Evolutionary conservation across 2,329 filamentous ascomycete species (phyloP).

Genomic region (Aspergillus novofumigatus): DNA sequence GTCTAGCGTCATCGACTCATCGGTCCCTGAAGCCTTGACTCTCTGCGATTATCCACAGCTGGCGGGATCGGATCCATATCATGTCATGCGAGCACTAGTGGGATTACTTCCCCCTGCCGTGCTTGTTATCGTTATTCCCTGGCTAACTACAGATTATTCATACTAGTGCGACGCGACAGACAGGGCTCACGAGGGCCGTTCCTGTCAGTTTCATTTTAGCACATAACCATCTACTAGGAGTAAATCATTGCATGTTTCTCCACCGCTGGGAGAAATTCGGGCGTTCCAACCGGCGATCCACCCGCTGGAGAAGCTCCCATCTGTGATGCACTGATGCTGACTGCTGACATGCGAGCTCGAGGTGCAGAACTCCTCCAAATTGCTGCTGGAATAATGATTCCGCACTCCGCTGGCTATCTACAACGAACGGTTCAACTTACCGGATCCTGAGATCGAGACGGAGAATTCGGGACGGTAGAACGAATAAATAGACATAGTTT

Average conservation of each 20-base stretch:
- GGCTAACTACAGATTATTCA: too few species aligned
- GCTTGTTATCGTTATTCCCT: too few species aligned
- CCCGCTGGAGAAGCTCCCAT: background rate
- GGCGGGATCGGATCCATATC: too few species aligned
- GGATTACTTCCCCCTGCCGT: too few species aligned
- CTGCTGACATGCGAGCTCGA: background rate
- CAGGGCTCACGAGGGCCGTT: background rate
- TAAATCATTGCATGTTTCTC: background rate
- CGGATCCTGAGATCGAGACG: background rate
- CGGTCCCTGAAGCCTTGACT: background rate
- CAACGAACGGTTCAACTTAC: too few species aligned
- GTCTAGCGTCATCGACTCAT: background rate
- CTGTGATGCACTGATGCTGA: background rate
- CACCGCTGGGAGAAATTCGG: conserved; percentile 1
- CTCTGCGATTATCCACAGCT: background rate
- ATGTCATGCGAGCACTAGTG: too few species aligned
- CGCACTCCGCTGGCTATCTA: background rate
- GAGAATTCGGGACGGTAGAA: background rate
- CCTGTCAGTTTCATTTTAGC: background rate
- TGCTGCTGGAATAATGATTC: background rate
- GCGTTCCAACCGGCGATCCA: conserved; percentile 2
- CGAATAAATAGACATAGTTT: background rate
- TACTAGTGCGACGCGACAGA: too few species aligned
- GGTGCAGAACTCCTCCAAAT: background rate
- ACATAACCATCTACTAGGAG: too few species aligned